These are phyloP conservation scores for Colletotrichum abscissum DNA, from an alignment of 2,329 filamentous ascomycete species.

Conservation along the genomic window DNA sequence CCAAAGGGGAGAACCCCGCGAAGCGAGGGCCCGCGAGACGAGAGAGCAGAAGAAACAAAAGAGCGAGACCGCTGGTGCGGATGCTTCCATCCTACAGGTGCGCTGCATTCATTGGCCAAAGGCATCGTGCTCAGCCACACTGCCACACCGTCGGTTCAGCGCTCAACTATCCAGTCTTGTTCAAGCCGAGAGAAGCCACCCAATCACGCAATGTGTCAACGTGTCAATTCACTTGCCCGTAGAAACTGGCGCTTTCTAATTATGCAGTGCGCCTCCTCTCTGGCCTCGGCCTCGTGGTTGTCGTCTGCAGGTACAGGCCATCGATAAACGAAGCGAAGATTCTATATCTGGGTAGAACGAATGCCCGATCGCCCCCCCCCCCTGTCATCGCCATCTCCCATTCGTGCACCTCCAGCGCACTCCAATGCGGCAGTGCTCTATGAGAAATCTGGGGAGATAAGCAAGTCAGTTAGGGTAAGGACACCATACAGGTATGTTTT, in stretches of 20 bases:
- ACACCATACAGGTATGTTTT: neutral
- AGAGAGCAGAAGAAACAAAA: neutral
- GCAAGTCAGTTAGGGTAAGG: neutral
- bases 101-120: neutral
- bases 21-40: neutral
- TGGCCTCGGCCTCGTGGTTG: constrained; percentile 11
- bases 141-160: neutral
- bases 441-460: neutral
- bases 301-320: constrained; percentile 4
- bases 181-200: constrained; percentile 26
- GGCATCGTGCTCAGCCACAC: constrained; percentile 1
- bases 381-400: neutral
- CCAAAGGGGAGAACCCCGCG: neutral
- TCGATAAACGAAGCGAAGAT: neutral
- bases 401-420: neutral
- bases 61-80: neutral
- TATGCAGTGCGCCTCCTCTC: constrained; percentile 14
- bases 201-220: neutral
- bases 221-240: too few species aligned
- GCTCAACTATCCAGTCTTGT: neutral
- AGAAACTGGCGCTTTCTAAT: neutral
- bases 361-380: neutral
- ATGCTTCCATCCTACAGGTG: too few species aligned
- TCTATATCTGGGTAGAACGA: neutral
- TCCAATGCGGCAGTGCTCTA: neutral